Evolutionary conservation across 768 basidiomycete species (phyloP).

Genomic region (Kwoniella dejecticola): DNA sequence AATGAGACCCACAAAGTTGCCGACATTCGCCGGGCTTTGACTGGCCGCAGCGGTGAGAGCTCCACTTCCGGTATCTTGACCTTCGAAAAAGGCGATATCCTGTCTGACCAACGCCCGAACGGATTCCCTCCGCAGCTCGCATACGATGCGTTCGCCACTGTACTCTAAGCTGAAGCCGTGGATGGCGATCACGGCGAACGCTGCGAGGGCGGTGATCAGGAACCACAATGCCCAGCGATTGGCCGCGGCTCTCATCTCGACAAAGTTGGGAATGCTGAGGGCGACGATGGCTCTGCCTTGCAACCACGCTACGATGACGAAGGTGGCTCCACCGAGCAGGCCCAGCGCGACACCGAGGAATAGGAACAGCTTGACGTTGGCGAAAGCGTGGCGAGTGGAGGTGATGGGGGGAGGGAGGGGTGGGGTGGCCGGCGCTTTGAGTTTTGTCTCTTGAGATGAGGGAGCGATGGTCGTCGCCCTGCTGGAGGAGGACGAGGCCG

Average conservation of each 20-base stretch:
- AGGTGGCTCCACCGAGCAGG: constrained; percentile 34
- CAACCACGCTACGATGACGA: constrained; percentile 45
- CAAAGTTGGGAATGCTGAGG: constrained; percentile 27
- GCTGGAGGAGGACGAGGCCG: neutral
- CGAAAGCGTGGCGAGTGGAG: constrained; percentile 21
- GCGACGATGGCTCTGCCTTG: constrained; percentile 43
- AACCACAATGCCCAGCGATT: constrained; percentile 50
- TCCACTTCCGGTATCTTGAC: constrained; percentile 38
- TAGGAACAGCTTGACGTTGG: constrained; percentile 23
- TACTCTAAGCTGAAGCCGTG: constrained; percentile 42
- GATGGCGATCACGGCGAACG: constrained; percentile 20
- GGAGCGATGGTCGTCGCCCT: neutral
- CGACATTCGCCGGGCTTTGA: constrained; percentile 39
- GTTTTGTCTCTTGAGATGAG: neutral
- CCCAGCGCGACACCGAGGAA: constrained; percentile 29
- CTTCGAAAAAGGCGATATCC: constrained; percentile 53
- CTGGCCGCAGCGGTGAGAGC: constrained; percentile 47
- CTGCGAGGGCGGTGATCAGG: constrained; percentile 44
- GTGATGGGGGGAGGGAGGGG: constrained; percentile 21
- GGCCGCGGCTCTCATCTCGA: constrained; percentile 18
- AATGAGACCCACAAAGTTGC: constrained; percentile 43
- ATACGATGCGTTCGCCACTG: constrained; percentile 38
- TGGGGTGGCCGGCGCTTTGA: neutral
- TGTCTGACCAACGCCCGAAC: constrained; percentile 37
- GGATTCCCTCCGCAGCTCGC: constrained; percentile 34